phyloP scores from a whole-genome alignment of 2,329 filamentous ascomycete genomes.

The Coniochaeta hoffmannii region DNA sequence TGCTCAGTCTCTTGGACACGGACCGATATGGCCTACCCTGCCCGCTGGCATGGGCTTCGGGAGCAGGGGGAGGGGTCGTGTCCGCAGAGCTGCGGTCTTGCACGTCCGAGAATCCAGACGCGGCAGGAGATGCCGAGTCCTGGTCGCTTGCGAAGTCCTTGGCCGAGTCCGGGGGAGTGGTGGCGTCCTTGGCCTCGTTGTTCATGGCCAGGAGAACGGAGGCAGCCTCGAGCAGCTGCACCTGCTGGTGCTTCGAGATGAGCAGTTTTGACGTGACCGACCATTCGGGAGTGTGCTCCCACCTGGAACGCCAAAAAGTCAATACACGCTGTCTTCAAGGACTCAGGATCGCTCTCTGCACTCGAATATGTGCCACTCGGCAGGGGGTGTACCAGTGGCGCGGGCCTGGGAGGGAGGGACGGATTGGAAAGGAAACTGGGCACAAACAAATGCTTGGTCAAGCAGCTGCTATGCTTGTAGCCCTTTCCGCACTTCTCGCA shows the following conservation, averaged over 20 bases:
- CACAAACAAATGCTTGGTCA: conserved; percentile 99
- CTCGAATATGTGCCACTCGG: not conserved
- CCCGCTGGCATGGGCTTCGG: conserved; percentile 53
- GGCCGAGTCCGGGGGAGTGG: conserved; percentile 57
- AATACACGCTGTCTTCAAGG: conserved; percentile 20
- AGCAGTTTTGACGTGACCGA: conserved; percentile 93
- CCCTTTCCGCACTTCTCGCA: conserved; percentile 98
- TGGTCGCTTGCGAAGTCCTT: conserved; percentile 69
- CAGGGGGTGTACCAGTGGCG: not conserved
- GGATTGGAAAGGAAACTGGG: conserved; percentile 32
- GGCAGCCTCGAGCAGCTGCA: conserved; percentile 92
- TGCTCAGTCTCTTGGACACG: conserved; percentile 51
- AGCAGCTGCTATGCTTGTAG: conserved; percentile 99
- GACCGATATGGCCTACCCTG: conserved; percentile 38
- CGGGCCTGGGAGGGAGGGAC: conserved; percentile 20
- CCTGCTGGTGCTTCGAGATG: conserved; percentile 99
- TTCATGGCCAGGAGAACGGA: conserved; percentile 96
- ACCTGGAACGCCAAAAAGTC: conserved; percentile 55
- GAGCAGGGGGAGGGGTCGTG: conserved; percentile 81
- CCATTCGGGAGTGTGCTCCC: conserved; percentile 99
- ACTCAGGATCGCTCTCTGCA: not conserved
- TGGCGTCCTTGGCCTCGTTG: conserved; percentile 35
- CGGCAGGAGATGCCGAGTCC: conserved; percentile 74
- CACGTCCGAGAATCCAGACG: conserved; percentile 72
- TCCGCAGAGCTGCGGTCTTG: conserved; percentile 80